Evolutionary conservation across 2,329 filamentous ascomycete genomes (phyloP), one percentile per base, ranked within the genome.

Genomic region (Epichloe sibirici): DNA sequence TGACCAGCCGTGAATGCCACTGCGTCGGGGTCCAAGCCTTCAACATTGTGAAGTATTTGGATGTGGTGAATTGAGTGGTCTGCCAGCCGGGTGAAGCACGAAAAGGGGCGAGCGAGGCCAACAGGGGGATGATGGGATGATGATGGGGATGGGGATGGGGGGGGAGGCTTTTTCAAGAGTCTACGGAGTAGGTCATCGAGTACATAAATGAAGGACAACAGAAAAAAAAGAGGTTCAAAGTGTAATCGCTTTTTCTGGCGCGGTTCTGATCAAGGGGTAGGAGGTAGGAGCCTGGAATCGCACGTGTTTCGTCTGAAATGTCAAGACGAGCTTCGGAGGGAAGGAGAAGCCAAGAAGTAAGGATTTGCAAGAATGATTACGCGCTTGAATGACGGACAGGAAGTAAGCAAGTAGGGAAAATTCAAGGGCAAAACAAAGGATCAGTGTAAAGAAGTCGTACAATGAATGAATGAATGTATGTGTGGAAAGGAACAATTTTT

Each of bases 1-100:
- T 51, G 42, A 61, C 56, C 31, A 62, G 56, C 50, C 65, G 63
- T 46, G 62, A 59, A 8, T 63, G 57, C 61, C 62, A 60, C 52
- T 37, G 51, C 40, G 49, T 42, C 23, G 42, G 52, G 12, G 42
- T 49, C 48, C 43, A 51, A 21, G 48, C 5, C 48, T 48, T 55
- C 23, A 51, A 28, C 54, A 56, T 56, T n/a, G 37, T 17, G 31
- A 51, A 51, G 47, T 3, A 25, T 9, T 31, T 31, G 7, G 21
- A 3, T n/a, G 17, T 12, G 49, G 2, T 45, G 15, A 25, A 31
- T 28, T 31, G 23, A 39, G 34, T 13, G 15, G 37, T 31, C 17
- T 28, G 8, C 28, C 49, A 44, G 37, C 48, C 25, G 34, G n/a
- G 6, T n/a, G 34, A n/a, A 35, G 35, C 25, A n/a, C n/a, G 13